A percentile compares a stretch with the other conserved stretches of the same genome.
These are phyloP conservation scores for Solanum ossicruentum DNA, from an alignment of 257 asterid genomes.

Conservation along the genomic window DNA sequence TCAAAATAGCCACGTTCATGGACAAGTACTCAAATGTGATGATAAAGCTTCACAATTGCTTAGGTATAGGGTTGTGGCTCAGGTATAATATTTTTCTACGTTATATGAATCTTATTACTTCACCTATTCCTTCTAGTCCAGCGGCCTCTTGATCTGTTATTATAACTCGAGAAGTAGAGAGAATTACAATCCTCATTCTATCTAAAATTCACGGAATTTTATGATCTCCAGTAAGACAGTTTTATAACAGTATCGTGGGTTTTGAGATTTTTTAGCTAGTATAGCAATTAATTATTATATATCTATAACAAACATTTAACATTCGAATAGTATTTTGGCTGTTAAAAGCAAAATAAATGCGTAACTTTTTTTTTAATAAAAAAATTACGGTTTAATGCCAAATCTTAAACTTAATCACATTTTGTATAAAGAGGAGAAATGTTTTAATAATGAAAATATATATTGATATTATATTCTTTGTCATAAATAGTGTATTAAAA, in stretches of 20 bases:
- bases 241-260: background rate
- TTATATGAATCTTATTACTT: too few relatives aligned
- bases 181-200: too few relatives aligned
- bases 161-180: too few relatives aligned
- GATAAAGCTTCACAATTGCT: slow-evolving; percentile 3
- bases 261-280: background rate
- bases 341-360: background rate
- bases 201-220: too few relatives aligned
- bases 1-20: too few relatives aligned
- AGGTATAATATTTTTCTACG: background rate
- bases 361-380: background rate
- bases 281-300: background rate
- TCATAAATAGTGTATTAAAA: too few relatives aligned
- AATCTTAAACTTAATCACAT: background rate
- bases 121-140: too few relatives aligned
- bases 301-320: background rate
- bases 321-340: background rate
- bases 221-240: background rate
- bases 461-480: background rate
- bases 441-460: background rate
- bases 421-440: background rate
- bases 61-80: slow-evolving; percentile 8
- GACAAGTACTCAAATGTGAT: background rate
- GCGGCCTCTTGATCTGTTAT: too few relatives aligned
- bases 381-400: background rate